Percentiles rank a stretch among this genome's conserved stretches.
Evolutionary conservation across 306 rosid species (phyloP).

Genomic region (Sophora flavescens): DNA sequence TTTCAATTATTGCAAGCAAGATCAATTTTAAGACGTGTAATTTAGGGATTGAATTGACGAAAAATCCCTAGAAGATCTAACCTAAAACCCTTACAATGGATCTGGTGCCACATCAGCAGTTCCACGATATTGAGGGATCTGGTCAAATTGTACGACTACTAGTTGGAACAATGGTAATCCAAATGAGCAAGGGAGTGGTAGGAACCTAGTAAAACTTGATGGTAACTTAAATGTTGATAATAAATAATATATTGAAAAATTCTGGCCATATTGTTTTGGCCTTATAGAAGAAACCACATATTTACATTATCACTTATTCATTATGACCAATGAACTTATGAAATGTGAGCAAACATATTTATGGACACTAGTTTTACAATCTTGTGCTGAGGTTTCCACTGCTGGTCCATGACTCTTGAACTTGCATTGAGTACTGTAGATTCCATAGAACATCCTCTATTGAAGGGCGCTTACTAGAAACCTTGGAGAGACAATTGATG

Average conservation of each 20-base stretch:
- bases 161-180: neutral
- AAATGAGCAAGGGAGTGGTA: neutral
- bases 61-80: no score
- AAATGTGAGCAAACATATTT: slow-evolving; percentile 22
- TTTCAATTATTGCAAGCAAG: no score
- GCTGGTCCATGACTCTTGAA: slow-evolving; percentile 95
- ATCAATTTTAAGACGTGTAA: no score
- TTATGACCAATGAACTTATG: slow-evolving; percentile 38
- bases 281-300: slow-evolving; percentile 21
- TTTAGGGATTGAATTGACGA: no score
- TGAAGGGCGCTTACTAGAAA: slow-evolving; percentile 78
- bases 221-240: neutral
- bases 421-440: slow-evolving; percentile 92
- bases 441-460: slow-evolving; percentile 93
- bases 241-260: slow-evolving; percentile 21
- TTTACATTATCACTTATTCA: slow-evolving; percentile 45
- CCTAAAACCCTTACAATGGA: no score
- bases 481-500: slow-evolving; percentile 71
- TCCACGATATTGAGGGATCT: no score
- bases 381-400: slow-evolving; percentile 84
- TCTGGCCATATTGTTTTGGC: slow-evolving; percentile 18
- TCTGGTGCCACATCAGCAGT: no score
- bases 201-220: neutral
- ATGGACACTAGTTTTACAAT: slow-evolving; percentile 35
- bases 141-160: neutral